Base-by-base conservation (phyloP, 140 eudicot species). In the Stevia rebaudiana region DNA sequence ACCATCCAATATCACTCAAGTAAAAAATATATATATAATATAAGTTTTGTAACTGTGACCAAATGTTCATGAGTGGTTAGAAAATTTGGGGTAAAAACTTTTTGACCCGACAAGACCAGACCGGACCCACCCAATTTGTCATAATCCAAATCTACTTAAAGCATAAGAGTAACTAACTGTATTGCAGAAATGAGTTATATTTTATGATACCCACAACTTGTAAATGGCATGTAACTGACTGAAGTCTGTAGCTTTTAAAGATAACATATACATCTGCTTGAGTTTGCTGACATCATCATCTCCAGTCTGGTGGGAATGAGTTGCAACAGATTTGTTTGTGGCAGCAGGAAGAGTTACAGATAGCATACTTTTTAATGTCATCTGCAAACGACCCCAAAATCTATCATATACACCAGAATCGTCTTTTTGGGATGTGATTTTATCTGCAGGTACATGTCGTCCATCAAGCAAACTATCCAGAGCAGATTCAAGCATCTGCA, bases 351-450 rank as follows among this genome's bases (percentile, higher is more conserved):
- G 79, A 44, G 83, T 37, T n/a, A 66, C 40, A 0, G 88, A 76
- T 79, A 92, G 42, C 94, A 85, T 81, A 63, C 55, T 81, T 82
- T 88, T 88, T 85, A 92, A 74, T 23, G 87, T 51, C 66, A 56
- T 74, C 76, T 88, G 99, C 75, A 92, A 60, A 68, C 78, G 88
- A 31, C 82, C 73, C 99, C 99, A 92, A 70, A 85, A 88, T 48
- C 75, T 82, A 16, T 81, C 75, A 63, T 80, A 79, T 56, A 81
- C 72, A 28, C 63, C 65, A 11, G 61, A 37, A 65, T 76, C 68
- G 3, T 75, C 81, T 7, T 55, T 67, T 19, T 28, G 30, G 16
- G 66, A 67, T 7, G 91, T 71, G 4, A 56, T 42, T 46, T 39
- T 51, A 31, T 62, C 73, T 53, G 71, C 70, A n/a, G 95, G 79